These are phyloP conservation scores for Rhizophora apiculata DNA, from an alignment of 345 rosid genomes.

Conservation along the genomic window DNA sequence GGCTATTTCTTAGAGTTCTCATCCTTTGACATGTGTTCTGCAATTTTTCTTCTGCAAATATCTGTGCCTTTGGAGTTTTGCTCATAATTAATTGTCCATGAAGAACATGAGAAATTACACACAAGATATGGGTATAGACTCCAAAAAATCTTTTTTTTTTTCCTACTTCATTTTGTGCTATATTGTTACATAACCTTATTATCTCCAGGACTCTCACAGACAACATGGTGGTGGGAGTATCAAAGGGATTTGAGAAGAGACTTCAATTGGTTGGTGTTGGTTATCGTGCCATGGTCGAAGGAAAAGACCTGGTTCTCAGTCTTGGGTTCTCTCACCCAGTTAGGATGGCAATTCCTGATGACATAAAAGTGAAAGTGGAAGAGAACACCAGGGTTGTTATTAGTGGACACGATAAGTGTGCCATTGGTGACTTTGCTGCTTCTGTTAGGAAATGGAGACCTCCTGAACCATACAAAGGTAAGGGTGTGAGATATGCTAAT, in stretches of 20 bases:
- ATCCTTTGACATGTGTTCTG: too few relatives aligned
- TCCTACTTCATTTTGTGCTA: neutral
- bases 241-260: constrained; percentile 94
- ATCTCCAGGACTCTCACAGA: constrained; percentile 71
- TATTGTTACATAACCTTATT: too few relatives aligned
- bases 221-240: constrained; percentile 96
- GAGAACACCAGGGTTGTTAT: constrained; percentile 73
- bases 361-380: constrained; percentile 73
- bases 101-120: neutral
- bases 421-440: constrained; percentile 87
- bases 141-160: neutral
- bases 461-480: constrained; percentile 96
- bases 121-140: neutral
- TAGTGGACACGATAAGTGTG: constrained; percentile 72
- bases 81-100: neutral
- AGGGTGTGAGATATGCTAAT: constrained; percentile 85
- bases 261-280: constrained; percentile 88
- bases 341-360: constrained; percentile 75
- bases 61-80: too few relatives aligned
- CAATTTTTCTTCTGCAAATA: too few relatives aligned
- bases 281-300: constrained; percentile 79
- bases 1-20: too few relatives aligned
- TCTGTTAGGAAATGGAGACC: constrained; percentile 89
- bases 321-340: constrained; percentile 96
- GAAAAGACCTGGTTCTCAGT: constrained; percentile 68